Percentiles rank a stretch among this genome's conserved stretches.
These are phyloP conservation scores for Podaxis sp. DNA, from an alignment of 768 basidiomycete genomes.

Conservation along the genomic window DNA sequence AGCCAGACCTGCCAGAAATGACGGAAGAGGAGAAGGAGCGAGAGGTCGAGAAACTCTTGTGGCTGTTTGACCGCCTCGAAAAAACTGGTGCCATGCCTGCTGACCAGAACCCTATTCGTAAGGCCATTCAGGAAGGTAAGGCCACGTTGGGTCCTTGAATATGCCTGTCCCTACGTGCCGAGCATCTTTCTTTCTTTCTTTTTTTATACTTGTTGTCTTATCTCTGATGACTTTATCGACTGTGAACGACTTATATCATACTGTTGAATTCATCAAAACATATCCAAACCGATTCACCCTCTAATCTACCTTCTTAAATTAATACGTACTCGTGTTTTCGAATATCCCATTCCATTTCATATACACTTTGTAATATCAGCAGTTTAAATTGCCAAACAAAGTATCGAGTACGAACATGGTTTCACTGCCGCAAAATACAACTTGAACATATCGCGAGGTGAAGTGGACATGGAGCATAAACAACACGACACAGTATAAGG, in stretches of 20 bases:
- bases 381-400: neutral
- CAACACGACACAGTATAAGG: neutral
- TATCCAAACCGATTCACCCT: neutral
- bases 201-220: neutral
- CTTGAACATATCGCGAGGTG: neutral
- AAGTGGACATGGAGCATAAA: neutral
- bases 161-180: neutral
- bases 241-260: slow-evolving; percentile 11
- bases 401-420: neutral
- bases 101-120: slow-evolving; percentile 70
- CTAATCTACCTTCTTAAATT: slow-evolving; percentile 1
- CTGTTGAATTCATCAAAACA: neutral
- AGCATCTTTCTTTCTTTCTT: slow-evolving; percentile 14
- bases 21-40: slow-evolving; percentile 93
- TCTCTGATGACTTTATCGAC: neutral
- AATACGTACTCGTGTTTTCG: neutral
- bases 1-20: slow-evolving; percentile 57
- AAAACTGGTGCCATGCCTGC: slow-evolving; percentile 67
- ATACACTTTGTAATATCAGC: neutral
- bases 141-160: slow-evolving; percentile 13
- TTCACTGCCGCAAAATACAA: neutral
- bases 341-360: neutral
- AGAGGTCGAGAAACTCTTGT: slow-evolving; percentile 91
- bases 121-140: slow-evolving; percentile 52
- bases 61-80: slow-evolving; percentile 88